Evolutionary conservation across 2,329 filamentous ascomycete species (phyloP).

Genomic region (Aspergillus fischeri): DNA sequence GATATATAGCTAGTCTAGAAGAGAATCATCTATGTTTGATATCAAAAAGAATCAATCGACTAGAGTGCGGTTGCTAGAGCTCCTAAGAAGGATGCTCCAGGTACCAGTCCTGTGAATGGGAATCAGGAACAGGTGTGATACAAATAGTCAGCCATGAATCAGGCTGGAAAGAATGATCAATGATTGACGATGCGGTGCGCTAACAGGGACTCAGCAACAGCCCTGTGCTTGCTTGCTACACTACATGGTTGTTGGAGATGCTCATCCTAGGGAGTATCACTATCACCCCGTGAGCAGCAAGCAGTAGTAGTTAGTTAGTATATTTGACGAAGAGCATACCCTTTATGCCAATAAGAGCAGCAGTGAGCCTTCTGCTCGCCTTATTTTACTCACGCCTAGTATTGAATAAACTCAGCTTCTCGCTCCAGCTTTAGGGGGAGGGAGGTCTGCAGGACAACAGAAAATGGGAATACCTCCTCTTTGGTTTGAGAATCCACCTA

Average conservation of each 20-base stretch:
- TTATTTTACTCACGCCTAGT: not conserved
- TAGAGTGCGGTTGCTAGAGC: not conserved
- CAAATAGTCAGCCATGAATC: conserved; percentile 7
- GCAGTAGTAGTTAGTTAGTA: not conserved
- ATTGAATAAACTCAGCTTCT: not conserved
- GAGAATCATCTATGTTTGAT: not conserved
- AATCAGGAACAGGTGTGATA: conserved; percentile 10
- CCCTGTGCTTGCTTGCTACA: not conserved
- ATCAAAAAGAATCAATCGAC: not conserved
- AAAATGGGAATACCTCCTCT: not conserved
- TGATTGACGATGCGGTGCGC: not conserved
- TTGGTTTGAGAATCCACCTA: conserved; percentile 2
- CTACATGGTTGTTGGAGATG: not conserved
- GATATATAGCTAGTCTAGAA: not conserved
- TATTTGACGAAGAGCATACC: not conserved
- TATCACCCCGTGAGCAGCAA: not conserved
- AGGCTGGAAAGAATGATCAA: not conserved
- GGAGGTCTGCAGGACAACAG: not conserved
- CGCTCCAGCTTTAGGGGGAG: not conserved
- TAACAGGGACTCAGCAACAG: not conserved
- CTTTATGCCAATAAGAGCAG: not conserved
- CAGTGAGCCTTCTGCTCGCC: not conserved
- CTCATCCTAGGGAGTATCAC: too few species aligned
- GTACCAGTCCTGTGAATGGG: not conserved
- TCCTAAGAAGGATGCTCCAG: not conserved